These are phyloP conservation scores for Canna indica DNA, from an alignment of 176 grass and related monocot species.

Conservation along the genomic window DNA sequence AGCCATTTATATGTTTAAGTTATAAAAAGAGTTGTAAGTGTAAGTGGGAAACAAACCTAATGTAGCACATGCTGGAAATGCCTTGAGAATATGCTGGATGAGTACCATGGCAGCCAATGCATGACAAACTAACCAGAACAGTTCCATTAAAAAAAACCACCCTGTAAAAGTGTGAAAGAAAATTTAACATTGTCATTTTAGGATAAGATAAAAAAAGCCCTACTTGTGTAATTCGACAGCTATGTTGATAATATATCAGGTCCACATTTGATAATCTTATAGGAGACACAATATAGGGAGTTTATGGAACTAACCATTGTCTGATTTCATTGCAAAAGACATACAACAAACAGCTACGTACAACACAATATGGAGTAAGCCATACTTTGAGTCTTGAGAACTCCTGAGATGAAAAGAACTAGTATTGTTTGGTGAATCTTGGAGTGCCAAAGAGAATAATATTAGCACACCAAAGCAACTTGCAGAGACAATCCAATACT, in stretches of 20 bases:
- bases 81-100: conserved; percentile 68
- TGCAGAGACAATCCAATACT: conserved; percentile 64
- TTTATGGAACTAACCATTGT: conserved; percentile 38
- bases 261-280: background rate
- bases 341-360: conserved; percentile 31
- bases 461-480: conserved; percentile 57
- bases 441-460: conserved; percentile 54
- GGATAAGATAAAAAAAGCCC: too few species aligned
- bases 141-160: conserved; percentile 23
- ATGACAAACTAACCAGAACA: conserved; percentile 48
- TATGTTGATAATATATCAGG: background rate
- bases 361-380: conserved; percentile 27
- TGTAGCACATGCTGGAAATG: conserved; percentile 88
- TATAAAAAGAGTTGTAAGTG: too few species aligned
- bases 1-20: too few species aligned
- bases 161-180: conserved; percentile 28
- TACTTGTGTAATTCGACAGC: background rate
- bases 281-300: background rate
- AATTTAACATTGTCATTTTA: conserved; percentile 12
- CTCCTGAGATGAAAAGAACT: conserved; percentile 13
- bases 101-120: conserved; percentile 53
- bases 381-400: conserved; percentile 29
- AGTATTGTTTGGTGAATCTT: conserved; percentile 25
- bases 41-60: conserved; percentile 87
- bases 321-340: conserved; percentile 34